A percentile compares a stretch with the other conserved stretches of the same genome.
Conservation (phyloP, 306 rosid genomes). For the Ammopiptanthus mongolicus region DNA sequence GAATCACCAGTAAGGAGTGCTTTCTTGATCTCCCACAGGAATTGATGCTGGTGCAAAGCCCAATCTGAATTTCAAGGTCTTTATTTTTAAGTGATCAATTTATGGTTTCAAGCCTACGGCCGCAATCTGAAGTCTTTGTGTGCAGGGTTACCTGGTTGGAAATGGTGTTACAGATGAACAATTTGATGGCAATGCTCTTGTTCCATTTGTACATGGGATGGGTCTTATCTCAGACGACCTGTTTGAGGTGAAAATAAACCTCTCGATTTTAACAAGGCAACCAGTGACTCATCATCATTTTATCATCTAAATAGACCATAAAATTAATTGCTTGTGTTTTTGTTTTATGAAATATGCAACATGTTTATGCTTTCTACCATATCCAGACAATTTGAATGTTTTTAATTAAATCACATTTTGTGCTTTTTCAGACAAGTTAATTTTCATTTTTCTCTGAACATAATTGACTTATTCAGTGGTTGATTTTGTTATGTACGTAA, state of each 20-base stretch:
- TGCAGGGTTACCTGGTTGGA: constrained; percentile 91
- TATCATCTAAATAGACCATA: not conserved
- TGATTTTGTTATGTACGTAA: not conserved
- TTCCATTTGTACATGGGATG: constrained; percentile 96
- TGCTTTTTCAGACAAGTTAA: not conserved
- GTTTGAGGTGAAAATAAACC: constrained; percentile 52
- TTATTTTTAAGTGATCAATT: constrained; percentile 8
- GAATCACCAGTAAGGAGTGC: constrained; percentile 6
- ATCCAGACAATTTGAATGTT: not conserved
- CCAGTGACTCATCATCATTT: not conserved
- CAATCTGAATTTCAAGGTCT: constrained; percentile 70
- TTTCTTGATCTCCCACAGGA: constrained; percentile 47
- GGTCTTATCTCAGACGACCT: constrained; percentile 84
- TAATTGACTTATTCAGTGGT: not conserved
- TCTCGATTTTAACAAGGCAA: not conserved
- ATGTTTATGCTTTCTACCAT: not conserved
- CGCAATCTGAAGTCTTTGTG: constrained; percentile 19
- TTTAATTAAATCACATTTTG: not conserved
- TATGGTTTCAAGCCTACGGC: constrained; percentile 20
- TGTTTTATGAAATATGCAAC: not conserved
- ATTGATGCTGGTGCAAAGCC: constrained; percentile 56
- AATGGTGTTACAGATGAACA: constrained; percentile 81
- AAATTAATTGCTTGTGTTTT: not conserved
- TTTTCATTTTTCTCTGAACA: not conserved
- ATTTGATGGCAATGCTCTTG: constrained; percentile 88